A percentile compares a stretch with the other conserved stretches of the same genome.
phyloP scores from a whole-genome alignment of 345 rosid species.

The Pugionium cornutum region DNA sequence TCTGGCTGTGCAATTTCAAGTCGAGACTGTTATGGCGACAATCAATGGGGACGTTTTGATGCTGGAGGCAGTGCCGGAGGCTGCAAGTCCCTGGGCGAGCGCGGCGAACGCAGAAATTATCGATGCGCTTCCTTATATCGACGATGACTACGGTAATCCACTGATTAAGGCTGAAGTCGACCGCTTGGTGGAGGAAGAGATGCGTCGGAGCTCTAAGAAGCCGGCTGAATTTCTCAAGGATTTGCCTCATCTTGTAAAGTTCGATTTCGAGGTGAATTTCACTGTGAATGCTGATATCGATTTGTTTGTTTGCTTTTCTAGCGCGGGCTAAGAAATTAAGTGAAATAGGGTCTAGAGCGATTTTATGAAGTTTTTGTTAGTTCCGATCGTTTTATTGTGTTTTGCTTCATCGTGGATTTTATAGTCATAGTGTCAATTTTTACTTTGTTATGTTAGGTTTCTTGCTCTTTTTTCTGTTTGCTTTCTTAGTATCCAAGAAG shows the following conservation, averaged over 20 bases:
- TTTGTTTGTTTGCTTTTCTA: conserved; percentile 16
- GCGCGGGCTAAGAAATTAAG: not conserved
- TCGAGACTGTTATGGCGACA: conserved; percentile 36
- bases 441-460: conserved; percentile 11
- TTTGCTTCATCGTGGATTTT: conserved; percentile 4
- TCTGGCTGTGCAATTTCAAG: conserved; percentile 22
- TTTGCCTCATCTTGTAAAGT: conserved; percentile 69
- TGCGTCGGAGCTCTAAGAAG: conserved; percentile 87
- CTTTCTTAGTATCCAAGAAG: not conserved
- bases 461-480: conserved; percentile 1
- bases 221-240: conserved; percentile 87
- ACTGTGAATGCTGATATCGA: conserved; percentile 4
- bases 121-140: conserved; percentile 95
- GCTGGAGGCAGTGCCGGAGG: conserved; percentile 74
- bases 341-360: conserved; percentile 14
- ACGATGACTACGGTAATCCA: conserved; percentile 82
- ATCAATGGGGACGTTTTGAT: conserved; percentile 62
- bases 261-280: conserved; percentile 63
- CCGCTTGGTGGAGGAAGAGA: conserved; percentile 90
- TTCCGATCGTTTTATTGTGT: not conserved
- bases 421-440: not conserved
- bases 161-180: conserved; percentile 79
- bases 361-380: not conserved
- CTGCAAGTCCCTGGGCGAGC: conserved; percentile 64
- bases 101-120: conserved; percentile 65